phyloP scores from a whole-genome alignment of 768 basidiomycete genomes.

The Leccinum subgranulosum region DNA sequence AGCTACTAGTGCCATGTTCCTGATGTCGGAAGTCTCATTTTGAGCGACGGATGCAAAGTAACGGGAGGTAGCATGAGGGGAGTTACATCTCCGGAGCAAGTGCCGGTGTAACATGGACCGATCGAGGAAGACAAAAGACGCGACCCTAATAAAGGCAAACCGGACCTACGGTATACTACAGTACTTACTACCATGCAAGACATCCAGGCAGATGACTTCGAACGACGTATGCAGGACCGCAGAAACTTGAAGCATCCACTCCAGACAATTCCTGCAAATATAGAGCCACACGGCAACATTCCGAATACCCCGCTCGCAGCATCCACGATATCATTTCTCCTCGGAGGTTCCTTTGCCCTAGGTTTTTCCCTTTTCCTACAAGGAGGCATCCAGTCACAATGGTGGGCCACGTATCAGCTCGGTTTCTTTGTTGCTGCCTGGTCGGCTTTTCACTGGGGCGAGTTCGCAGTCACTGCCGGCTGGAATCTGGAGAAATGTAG shows the following conservation, averaged over 20 bases:
- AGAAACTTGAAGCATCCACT: slow-evolving; percentile 39
- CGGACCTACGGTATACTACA: not conserved
- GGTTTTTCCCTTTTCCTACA: slow-evolving; percentile 49
- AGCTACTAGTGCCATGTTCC: slow-evolving; percentile 87
- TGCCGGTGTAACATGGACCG: slow-evolving; percentile 20
- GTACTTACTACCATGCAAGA: slow-evolving; percentile 27
- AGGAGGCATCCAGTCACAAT: slow-evolving; percentile 43
- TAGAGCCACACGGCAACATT: slow-evolving; percentile 48
- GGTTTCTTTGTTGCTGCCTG: slow-evolving; percentile 82
- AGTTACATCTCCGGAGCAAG: slow-evolving; percentile 10
- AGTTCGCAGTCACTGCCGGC: slow-evolving; percentile 93
- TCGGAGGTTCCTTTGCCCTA: slow-evolving; percentile 68
- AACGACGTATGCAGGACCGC: slow-evolving; percentile 44
- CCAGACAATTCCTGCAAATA: slow-evolving; percentile 49
- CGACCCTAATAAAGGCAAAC: slow-evolving; percentile 19
- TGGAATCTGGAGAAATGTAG: slow-evolving; percentile 94
- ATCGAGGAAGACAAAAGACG: not conserved
- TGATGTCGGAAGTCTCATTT: slow-evolving; percentile 41
- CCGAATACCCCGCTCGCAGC: slow-evolving; percentile 89
- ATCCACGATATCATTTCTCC: slow-evolving; percentile 76
- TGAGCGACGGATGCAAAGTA: slow-evolving; percentile 21
- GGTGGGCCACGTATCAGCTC: slow-evolving; percentile 73
- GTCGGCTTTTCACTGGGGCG: slow-evolving; percentile 89
- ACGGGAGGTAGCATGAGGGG: slow-evolving; percentile 10
- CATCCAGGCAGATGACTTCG: slow-evolving; percentile 33